Percentiles rank a stretch among this genome's conserved stretches.
These are phyloP conservation scores for Magnusiomyces suaveolens DNA, from an alignment of 1,139 yeast species.

Conservation along the genomic window DNA sequence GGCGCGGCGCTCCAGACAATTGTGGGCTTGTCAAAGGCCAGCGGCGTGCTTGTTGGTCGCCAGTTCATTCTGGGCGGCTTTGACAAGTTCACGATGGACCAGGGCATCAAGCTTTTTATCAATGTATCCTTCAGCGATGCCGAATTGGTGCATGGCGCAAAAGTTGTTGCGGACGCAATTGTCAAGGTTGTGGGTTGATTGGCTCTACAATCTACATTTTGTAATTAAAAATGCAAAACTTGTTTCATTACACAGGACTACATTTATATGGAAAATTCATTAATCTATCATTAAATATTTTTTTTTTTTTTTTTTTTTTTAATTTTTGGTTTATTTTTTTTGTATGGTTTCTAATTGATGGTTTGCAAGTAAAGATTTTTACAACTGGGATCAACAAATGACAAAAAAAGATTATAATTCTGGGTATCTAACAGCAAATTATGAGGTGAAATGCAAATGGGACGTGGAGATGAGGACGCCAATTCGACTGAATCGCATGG, in stretches of 20 bases:
- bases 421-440: background rate
- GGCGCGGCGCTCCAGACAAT: conserved; percentile 43
- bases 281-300: too few species aligned
- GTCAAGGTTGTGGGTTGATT: conserved; percentile 9
- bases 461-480: background rate
- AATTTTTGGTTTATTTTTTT: too few species aligned
- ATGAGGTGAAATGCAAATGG: background rate
- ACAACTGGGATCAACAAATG: background rate
- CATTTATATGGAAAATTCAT: too few species aligned
- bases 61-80: conserved; percentile 61
- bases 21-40: conserved; percentile 43
- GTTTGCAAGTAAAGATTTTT: background rate
- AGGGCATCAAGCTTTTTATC: conserved; percentile 51
- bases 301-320: too few species aligned
- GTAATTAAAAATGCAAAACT: too few species aligned
- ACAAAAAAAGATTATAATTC: background rate
- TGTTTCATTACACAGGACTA: too few species aligned
- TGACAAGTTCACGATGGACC: conserved; percentile 68
- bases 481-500: too few species aligned
- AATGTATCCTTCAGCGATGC: conserved; percentile 44
- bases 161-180: conserved; percentile 9
- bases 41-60: conserved; percentile 57
- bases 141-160: conserved; percentile 33
- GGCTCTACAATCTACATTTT: too few species aligned
- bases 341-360: too few species aligned